These are phyloP conservation scores for Colletotrichum caudatum DNA, from an alignment of 2,329 filamentous ascomycete genomes.

Conservation along the genomic window DNA sequence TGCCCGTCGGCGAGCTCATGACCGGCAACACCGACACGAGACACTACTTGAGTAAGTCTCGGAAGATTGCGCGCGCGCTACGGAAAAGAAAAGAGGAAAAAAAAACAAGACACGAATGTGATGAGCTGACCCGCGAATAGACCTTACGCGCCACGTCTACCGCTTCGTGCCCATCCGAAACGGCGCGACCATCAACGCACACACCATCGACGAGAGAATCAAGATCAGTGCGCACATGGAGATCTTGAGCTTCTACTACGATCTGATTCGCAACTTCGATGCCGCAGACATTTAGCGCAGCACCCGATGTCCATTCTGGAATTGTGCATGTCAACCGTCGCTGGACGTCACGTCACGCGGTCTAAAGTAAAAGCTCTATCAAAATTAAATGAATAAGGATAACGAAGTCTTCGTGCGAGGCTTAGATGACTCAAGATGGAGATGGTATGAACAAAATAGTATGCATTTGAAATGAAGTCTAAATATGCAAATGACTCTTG, in stretches of 20 bases:
- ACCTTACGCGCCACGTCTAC: slow-evolving; percentile 28
- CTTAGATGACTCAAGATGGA: too few species aligned
- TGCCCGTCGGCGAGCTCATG: slow-evolving; percentile 36
- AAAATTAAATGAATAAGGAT: too few species aligned
- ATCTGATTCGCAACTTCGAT: slow-evolving; percentile 38
- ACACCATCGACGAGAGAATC: slow-evolving; percentile 40
- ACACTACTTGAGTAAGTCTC: slow-evolving; percentile 27
- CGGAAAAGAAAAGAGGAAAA: too few species aligned
- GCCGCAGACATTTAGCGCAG: slow-evolving; percentile 10
- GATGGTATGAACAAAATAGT: background rate
- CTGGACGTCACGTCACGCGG: too few species aligned
- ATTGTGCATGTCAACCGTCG: background rate
- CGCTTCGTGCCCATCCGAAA: slow-evolving; percentile 33
- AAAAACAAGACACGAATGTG: background rate
- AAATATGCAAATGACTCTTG: background rate
- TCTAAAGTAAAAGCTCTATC: background rate
- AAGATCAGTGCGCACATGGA: slow-evolving; percentile 33
- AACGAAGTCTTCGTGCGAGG: background rate
- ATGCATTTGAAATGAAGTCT: slow-evolving; percentile 11
- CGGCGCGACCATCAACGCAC: slow-evolving; percentile 24
- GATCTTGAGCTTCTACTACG: slow-evolving; percentile 38
- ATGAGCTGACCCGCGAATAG: slow-evolving; percentile 3
- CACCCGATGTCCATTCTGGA: background rate
- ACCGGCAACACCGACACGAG: slow-evolving; percentile 39
- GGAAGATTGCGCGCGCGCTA: too few species aligned